phyloP scores from a whole-genome alignment of 352 stramenopile genomes.

The Pilasporangium apinafurcum region DNA sequence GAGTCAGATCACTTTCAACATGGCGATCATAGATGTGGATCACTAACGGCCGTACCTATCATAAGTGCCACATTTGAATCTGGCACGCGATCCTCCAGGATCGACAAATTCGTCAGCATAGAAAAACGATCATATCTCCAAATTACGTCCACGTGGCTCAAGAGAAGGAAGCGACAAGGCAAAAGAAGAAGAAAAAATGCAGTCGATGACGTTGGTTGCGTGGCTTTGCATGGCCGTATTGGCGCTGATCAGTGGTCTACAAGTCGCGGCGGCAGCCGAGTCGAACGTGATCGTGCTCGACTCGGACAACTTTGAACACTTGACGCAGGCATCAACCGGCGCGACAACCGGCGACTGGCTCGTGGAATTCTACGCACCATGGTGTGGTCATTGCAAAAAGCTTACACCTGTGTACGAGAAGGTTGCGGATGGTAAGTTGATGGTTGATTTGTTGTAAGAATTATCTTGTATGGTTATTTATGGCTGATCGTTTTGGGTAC shows the following conservation, averaged over 20 bases:
- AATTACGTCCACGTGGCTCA: constrained; percentile 1
- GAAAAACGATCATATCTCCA: too few species aligned
- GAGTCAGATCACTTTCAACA: too few species aligned
- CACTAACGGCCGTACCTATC: too few species aligned
- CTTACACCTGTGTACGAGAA: constrained; percentile 70
- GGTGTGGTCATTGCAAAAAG: constrained; percentile 61
- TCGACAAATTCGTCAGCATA: too few species aligned
- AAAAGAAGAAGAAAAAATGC: constrained; percentile 1
- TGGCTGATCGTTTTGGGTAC: background rate
- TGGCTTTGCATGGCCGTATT: constrained; percentile 12
- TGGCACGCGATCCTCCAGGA: background rate
- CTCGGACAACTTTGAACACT: constrained; percentile 80
- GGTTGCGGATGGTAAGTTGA: constrained; percentile 44
- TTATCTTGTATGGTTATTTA: background rate
- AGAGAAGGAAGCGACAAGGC: background rate
- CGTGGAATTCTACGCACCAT: constrained; percentile 80
- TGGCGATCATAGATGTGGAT: too few species aligned
- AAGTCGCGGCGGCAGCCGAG: constrained; percentile 3
- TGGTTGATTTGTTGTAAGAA: constrained; percentile 6
- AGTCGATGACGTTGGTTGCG: constrained; percentile 4
- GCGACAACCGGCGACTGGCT: constrained; percentile 91
- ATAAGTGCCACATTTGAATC: too few species aligned
- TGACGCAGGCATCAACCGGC: constrained; percentile 86
- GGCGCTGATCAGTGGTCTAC: constrained; percentile 2
- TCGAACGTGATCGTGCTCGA: constrained; percentile 63